Conservation (phyloP, 2,329 filamentous ascomycete species). For the Fusarium sp. region DNA sequence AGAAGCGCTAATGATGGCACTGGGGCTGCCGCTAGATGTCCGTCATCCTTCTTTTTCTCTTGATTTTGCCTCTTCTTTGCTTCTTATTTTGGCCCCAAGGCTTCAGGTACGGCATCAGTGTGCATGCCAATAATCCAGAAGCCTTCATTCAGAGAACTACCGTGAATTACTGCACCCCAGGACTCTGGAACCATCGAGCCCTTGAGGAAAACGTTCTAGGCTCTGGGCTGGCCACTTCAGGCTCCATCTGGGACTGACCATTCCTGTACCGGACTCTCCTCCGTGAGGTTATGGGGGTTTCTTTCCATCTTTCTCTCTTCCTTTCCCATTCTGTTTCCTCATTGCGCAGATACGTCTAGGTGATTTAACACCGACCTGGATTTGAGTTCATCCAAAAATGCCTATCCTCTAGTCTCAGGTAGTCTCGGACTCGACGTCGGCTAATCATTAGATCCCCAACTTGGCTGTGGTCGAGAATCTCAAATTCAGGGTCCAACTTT, state of each 20-base stretch:
- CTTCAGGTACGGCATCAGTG: neutral
- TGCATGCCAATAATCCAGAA: neutral
- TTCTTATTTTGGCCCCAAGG: neutral
- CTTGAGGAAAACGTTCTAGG: conserved; percentile 31
- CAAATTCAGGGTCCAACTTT: conserved; percentile 36
- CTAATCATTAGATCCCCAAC: neutral
- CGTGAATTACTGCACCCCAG: conserved; percentile 15
- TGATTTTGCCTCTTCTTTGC: neutral
- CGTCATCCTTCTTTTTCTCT: conserved; percentile 4
- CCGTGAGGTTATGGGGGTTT: conserved; percentile 1
- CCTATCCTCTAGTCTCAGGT: neutral
- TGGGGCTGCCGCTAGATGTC: conserved; percentile 4
- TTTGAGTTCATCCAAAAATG: conserved; percentile 15
- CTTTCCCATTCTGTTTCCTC: neutral
- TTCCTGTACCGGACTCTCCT: conserved; percentile 17
- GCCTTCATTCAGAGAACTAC: neutral
- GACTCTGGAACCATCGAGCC: conserved; percentile 24
- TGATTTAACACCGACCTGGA: conserved; percentile 5
- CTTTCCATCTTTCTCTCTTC: neutral
- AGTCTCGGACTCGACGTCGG: conserved; percentile 4
- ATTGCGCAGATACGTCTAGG: neutral
- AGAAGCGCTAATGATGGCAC: conserved; percentile 18
- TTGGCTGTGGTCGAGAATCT: conserved; percentile 25
- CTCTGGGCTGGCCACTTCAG: conserved; percentile 16
- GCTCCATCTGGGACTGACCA: conserved; percentile 11